Base-by-base conservation (phyloP, 2,329 filamentous ascomycete species). In the Sarocladium oryzae region DNA sequence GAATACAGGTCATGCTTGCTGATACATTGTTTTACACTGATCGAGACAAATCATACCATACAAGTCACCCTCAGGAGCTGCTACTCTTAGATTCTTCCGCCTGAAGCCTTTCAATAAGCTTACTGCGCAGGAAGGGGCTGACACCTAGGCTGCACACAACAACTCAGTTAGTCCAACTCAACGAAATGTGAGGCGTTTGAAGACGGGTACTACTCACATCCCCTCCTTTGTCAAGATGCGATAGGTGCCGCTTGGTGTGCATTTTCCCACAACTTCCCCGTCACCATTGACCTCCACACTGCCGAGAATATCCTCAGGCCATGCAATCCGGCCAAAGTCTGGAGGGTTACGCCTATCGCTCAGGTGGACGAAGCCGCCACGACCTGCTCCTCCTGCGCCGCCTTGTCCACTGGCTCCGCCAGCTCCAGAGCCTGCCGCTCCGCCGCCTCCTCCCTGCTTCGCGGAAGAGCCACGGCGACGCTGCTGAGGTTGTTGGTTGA, bases 261-360 rank as follows among this genome's bases (percentile, higher is more conserved):
- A 78, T 55, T 73, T 75, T 20, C 80, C 79, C 23, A 83, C 69
- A 49, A 85, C 77, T 24, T 75, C 62, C 0, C 84, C 84, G 6
- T 66, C 56, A 2, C 70, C 72, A 60, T 85, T 73, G 4, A 86
- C 83, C 61, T 85, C 78, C 36, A 86, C 73, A 56, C 82, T 86
- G 33, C 83, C 84, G 51, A 87, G 69, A 33, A 87, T 87, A 59
- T 87, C 83, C 59, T 86, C 83, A 1, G 83, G 82, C 73, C 79
- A 85, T 2, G 83, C 81, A 61, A 86, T 86, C 50, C 84, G 68
- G 15, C 83, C 83, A 70, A 76, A 86, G 58, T 85, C 82, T 0
- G 81, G 82, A 2, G 82, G 81, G 49, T 84, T 84, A 50, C 84
- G 69, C 50, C 70, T 60, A 61, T 87, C 84, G 51, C 80, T 84